These are phyloP conservation scores for Plasmodium billcollinsi DNA, from an alignment of 169 alveolate species.

Conservation along the genomic window DNA sequence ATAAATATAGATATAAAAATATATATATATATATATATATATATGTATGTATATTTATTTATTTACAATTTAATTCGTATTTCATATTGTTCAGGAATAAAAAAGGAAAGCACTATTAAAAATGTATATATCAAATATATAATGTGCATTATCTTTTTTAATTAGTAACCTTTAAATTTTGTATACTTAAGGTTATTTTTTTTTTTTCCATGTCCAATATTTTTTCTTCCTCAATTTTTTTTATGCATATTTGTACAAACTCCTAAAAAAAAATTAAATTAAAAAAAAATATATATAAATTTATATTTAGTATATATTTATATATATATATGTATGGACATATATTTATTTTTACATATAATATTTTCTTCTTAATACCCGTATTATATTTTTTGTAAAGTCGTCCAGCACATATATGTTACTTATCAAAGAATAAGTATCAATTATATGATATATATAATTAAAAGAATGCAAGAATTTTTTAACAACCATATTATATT, in stretches of 20 bases:
- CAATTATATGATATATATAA: constrained; percentile 41
- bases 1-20: too few relatives aligned
- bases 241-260: constrained; percentile 61
- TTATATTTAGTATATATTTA: neutral
- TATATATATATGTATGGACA: neutral
- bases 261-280: constrained; percentile 14
- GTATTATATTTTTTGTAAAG: constrained; percentile 45
- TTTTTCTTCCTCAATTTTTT: constrained; percentile 68
- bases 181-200: constrained; percentile 43
- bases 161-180: constrained; percentile 62
- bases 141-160: neutral
- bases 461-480: constrained; percentile 20
- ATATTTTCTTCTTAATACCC: constrained; percentile 4
- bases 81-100: too few relatives aligned
- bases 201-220: constrained; percentile 57
- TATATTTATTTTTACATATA: neutral
- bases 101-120: too few relatives aligned
- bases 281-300: neutral
- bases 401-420: constrained; percentile 31
- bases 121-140: too few relatives aligned
- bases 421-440: constrained; percentile 54
- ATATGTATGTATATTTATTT: too few relatives aligned
- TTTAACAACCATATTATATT: constrained; percentile 44
- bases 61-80: too few relatives aligned
- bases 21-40: too few relatives aligned